A percentile compares a stretch with the other conserved stretches of the same genome.
phyloP scores from a whole-genome alignment of 208 protist genomes.

The Willaertia magna region DNA sequence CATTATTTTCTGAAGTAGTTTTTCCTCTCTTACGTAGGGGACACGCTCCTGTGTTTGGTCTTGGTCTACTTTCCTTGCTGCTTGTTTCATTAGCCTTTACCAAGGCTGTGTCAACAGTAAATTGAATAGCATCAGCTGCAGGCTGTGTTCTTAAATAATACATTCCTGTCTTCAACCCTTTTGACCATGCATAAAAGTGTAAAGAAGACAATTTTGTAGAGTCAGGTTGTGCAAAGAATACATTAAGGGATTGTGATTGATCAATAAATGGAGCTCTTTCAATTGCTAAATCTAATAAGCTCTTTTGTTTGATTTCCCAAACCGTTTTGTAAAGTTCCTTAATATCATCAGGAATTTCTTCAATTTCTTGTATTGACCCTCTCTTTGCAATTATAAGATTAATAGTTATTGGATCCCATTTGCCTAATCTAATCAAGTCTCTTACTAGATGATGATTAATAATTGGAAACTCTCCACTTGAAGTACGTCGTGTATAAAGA shows the following conservation, averaged over 20 bases:
- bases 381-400: constrained; percentile 86
- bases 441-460: constrained; percentile 95
- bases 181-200: constrained; percentile 98
- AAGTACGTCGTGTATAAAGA: constrained; percentile 91
- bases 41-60: background rate
- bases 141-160: constrained; percentile 90
- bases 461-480: constrained; percentile 95
- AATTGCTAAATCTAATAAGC: constrained; percentile 96
- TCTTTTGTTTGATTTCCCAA: constrained; percentile 94
- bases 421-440: constrained; percentile 76
- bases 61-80: background rate
- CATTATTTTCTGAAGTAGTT: background rate
- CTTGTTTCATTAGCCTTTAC: background rate
- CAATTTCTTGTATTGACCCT: constrained; percentile 85
- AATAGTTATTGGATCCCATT: constrained; percentile 80
- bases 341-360: constrained; percentile 80
- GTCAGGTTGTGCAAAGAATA: constrained; percentile 88
- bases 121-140: constrained; percentile 98
- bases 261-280: constrained; percentile 96
- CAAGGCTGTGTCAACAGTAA: constrained; percentile 81
- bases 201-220: constrained; percentile 92
- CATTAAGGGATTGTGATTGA: constrained; percentile 95
- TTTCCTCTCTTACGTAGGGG: too few species aligned
- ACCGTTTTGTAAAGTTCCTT: constrained; percentile 94
- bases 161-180: constrained; percentile 98